Conservation (phyloP, 164 flowering plant genomes). For the Piper betle region DNA sequence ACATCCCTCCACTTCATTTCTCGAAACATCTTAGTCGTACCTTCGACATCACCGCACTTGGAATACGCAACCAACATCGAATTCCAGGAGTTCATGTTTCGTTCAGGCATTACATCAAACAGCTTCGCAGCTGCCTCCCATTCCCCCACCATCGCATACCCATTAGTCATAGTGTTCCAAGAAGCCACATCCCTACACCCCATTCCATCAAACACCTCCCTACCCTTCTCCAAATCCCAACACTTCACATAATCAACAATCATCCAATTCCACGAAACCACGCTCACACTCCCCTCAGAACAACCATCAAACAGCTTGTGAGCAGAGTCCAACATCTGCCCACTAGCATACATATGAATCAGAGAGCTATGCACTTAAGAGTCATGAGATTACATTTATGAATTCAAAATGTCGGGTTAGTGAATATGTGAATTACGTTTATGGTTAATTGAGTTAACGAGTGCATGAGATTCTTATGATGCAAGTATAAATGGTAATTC, state of each 20-base stretch:
- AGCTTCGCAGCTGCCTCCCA: conserved; percentile 14
- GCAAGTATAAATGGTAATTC: too few relatives aligned
- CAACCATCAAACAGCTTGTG: conserved; percentile 15
- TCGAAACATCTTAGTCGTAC: conserved; percentile 11
- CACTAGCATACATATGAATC: conserved; percentile 21
- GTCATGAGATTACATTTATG: too few relatives aligned
- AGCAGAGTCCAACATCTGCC: conserved; percentile 16
- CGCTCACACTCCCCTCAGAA: conserved; percentile 8
- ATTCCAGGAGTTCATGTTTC: conserved; percentile 27
- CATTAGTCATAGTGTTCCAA: conserved; percentile 27
- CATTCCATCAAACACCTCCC: conserved; percentile 14
- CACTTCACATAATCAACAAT: conserved; percentile 24
- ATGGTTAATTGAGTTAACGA: too few relatives aligned
- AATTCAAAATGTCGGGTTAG: too few relatives aligned
- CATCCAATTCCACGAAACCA: conserved; percentile 25
- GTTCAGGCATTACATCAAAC: conserved; percentile 23
- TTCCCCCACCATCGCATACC: conserved; percentile 17
- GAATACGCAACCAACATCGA: conserved; percentile 24
- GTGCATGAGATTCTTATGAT: too few relatives aligned
- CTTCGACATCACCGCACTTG: conserved; percentile 20
- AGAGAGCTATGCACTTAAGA: conserved; percentile 22
- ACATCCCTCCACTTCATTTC: conserved; percentile 22
- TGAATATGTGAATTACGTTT: too few relatives aligned
- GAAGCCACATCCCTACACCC: conserved; percentile 19
- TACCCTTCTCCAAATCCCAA: conserved; percentile 14